Conservation (phyloP, 202 grass and related monocot genomes). For the Brachypodium distachyon region DNA sequence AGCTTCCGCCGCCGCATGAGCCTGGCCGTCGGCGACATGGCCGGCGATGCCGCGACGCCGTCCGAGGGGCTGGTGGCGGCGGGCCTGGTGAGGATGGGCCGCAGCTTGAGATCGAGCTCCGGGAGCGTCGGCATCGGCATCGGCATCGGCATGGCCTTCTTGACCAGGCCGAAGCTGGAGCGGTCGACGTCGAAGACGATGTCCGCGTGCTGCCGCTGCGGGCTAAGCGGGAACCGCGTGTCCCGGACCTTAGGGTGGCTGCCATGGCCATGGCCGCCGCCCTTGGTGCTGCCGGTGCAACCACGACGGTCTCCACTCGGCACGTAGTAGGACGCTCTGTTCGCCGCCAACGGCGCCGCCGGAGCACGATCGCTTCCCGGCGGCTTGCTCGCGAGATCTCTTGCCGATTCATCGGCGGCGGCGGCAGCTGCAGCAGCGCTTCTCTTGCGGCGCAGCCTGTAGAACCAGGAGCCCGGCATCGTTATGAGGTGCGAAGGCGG, state of each 20-base stretch:
- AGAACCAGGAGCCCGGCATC: slow-evolving; percentile 27
- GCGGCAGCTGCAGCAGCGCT: not conserved
- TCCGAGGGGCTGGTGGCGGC: too few species aligned
- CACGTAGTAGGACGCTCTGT: slow-evolving; percentile 66
- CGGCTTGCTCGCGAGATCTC: not conserved
- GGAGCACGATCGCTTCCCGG: not conserved
- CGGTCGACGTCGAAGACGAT: slow-evolving; percentile 59
- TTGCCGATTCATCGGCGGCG: not conserved
- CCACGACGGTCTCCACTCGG: slow-evolving; percentile 39
- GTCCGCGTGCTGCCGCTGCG: slow-evolving; percentile 6
- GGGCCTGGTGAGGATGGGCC: slow-evolving; percentile 37
- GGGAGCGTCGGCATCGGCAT: too few species aligned
- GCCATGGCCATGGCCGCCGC: not conserved
- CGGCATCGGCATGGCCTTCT: too few species aligned
- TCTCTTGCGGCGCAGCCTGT: slow-evolving; percentile 25
- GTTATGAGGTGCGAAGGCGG: too few species aligned
- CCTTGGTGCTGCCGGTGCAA: too few species aligned
- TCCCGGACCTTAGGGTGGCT: slow-evolving; percentile 17
- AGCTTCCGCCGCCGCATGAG: slow-evolving; percentile 1
- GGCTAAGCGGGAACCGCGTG: slow-evolving; percentile 21
- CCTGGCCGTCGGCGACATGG: slow-evolving; percentile 20
- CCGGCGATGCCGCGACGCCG: slow-evolving; percentile 2
- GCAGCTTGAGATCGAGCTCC: too few species aligned
- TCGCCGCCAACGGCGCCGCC: too few species aligned
- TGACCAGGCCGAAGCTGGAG: too few species aligned